These are phyloP conservation scores for Yamadazyma laniorum DNA, from an alignment of 805 yeast genomes.

Conservation along the genomic window DNA sequence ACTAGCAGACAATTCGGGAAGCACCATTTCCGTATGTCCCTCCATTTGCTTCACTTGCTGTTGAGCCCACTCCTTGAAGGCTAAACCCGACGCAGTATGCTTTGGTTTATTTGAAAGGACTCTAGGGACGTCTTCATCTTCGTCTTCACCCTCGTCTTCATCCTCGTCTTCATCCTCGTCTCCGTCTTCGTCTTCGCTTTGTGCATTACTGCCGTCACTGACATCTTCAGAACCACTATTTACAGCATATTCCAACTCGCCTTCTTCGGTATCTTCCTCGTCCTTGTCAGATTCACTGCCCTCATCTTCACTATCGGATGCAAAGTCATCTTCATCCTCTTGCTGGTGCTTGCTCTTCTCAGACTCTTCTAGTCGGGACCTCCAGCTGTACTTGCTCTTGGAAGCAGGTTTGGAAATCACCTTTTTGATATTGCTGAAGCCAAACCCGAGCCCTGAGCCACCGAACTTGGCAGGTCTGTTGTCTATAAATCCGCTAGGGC, in stretches of 20 bases:
- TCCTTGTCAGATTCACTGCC: constrained; percentile 22
- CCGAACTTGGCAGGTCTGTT: constrained; percentile 62
- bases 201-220: constrained; percentile 20
- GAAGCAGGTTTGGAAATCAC: constrained; percentile 26
- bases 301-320: constrained; percentile 32
- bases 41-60: constrained; percentile 62
- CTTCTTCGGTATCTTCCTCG: constrained; percentile 20
- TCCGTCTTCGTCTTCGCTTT: constrained; percentile 25
- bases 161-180: constrained; percentile 31
- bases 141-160: constrained; percentile 28
- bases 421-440: constrained; percentile 55
- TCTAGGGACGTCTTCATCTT: constrained; percentile 29
- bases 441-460: constrained; percentile 68
- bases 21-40: constrained; percentile 50
- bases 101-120: constrained; percentile 41
- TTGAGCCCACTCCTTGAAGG: constrained; percentile 89
- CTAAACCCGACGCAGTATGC: constrained; percentile 43
- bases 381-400: constrained; percentile 73
- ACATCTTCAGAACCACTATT: too few relatives aligned
- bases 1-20: constrained; percentile 47
- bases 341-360: constrained; percentile 37
- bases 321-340: constrained; percentile 66
- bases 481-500: constrained; percentile 55
- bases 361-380: constrained; percentile 35
- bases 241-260: too few relatives aligned